Conservation (phyloP, 495 filamentous ascomycete genomes). For the Xylaria flabelliformis region DNA sequence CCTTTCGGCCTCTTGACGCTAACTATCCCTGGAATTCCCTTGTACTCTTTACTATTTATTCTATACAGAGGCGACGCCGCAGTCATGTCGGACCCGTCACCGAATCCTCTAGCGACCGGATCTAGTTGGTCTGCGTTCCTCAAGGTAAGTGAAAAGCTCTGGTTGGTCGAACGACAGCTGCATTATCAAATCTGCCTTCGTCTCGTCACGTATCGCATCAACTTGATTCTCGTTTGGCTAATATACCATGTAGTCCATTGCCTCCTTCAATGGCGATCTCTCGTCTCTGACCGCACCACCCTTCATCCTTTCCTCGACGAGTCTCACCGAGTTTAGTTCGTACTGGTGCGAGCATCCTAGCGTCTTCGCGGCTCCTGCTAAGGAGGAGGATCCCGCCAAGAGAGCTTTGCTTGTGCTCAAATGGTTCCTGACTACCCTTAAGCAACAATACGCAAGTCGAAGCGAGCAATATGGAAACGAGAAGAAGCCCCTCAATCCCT, state of each 20-base stretch:
- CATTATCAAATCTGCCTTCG: no score
- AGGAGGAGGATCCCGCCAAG: slow-evolving; percentile 81
- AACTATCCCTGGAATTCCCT: neutral
- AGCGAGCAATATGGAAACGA: slow-evolving; percentile 92
- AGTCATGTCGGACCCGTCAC: slow-evolving; percentile 37
- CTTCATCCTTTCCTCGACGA: slow-evolving; percentile 92
- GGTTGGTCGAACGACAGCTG: neutral
- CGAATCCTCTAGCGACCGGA: slow-evolving; percentile 43
- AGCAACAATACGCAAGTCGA: slow-evolving; percentile 90
- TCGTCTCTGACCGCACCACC: slow-evolving; percentile 92
- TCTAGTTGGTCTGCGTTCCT: slow-evolving; percentile 60
- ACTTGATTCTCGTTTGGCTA: neutral
- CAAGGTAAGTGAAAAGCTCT: slow-evolving; percentile 48
- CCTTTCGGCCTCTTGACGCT: neutral
- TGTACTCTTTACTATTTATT: neutral
- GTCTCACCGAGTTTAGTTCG: slow-evolving; percentile 90
- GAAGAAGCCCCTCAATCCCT: slow-evolving; percentile 96
- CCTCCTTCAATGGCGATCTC: slow-evolving; percentile 95
- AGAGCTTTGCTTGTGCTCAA: slow-evolving; percentile 87
- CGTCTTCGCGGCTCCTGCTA: slow-evolving; percentile 84
- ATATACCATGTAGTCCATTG: slow-evolving; percentile 70
- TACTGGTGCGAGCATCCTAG: slow-evolving; percentile 97
- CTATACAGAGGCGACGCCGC: neutral
- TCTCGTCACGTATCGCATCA: neutral
- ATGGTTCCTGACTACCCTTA: slow-evolving; percentile 96